Evolutionary conservation across 2,329 filamentous ascomycete species (phyloP).

Genomic region (Hypoxylon sp.): DNA sequence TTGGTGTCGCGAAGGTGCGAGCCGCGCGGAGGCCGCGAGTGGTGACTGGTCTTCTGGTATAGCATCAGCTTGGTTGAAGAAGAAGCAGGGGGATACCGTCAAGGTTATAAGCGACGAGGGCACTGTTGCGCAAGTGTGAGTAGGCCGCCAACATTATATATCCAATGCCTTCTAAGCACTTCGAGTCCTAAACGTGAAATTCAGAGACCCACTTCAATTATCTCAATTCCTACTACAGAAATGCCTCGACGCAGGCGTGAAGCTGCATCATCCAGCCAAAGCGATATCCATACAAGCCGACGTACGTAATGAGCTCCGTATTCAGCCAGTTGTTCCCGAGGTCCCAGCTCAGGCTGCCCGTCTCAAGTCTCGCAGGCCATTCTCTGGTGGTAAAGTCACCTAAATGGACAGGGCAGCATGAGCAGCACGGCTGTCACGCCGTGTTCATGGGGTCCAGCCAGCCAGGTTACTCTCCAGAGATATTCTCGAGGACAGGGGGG

Average conservation of each 20-base stretch:
- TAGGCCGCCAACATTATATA: slow-evolving; percentile 38
- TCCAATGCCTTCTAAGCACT: background rate
- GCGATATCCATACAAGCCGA: slow-evolving; percentile 69
- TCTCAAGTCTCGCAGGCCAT: slow-evolving; percentile 77
- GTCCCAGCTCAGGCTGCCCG: slow-evolving; percentile 66
- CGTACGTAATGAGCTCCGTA: slow-evolving; percentile 66
- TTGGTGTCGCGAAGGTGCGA: slow-evolving; percentile 76
- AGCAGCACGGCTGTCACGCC: slow-evolving; percentile 71
- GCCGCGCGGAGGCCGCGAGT: slow-evolving; percentile 68
- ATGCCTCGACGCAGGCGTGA: slow-evolving; percentile 72
- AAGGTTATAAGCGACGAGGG: slow-evolving; percentile 73
- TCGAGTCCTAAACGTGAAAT: slow-evolving; percentile 3
- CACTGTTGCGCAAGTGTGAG: slow-evolving; percentile 75
- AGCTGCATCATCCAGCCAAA: slow-evolving; percentile 74
- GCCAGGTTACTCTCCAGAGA: slow-evolving; percentile 74
- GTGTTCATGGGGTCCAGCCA: slow-evolving; percentile 72
- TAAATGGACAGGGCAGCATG: slow-evolving; percentile 63
- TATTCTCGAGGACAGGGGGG: slow-evolving; percentile 76
- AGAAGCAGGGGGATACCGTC: slow-evolving; percentile 67
- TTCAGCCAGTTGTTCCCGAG: slow-evolving; percentile 75
- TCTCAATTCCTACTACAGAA: slow-evolving; percentile 75
- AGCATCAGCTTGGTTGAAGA: slow-evolving; percentile 72
- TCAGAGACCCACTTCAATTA: slow-evolving; percentile 75
- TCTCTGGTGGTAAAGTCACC: slow-evolving; percentile 77
- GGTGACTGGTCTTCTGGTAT: slow-evolving; percentile 54